Evolutionary conservation across 1,284 basidiomycete species (phyloP).

Genomic region (Cutaneotrichosporon arboriforme): DNA sequence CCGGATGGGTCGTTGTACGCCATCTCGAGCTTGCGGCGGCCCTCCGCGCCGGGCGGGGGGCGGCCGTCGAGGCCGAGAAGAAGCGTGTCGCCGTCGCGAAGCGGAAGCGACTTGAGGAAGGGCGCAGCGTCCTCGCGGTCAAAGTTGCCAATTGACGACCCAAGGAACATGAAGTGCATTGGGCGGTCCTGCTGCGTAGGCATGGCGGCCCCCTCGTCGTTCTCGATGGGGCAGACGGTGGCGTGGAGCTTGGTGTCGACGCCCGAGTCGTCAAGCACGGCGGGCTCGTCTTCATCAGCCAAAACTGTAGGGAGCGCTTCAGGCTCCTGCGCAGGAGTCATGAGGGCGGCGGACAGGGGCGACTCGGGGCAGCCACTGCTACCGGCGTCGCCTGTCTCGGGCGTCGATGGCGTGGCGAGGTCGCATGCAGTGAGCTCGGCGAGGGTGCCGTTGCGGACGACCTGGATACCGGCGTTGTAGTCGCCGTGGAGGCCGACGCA

Average conservation of each 20-base stretch:
- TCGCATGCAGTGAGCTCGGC: conserved; percentile 14
- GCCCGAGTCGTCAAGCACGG: background rate
- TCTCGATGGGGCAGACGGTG: background rate
- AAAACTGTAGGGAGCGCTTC: conserved; percentile 19
- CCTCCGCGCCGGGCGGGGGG: conserved; percentile 36
- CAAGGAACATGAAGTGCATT: conserved; percentile 84
- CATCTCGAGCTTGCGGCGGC: conserved; percentile 49
- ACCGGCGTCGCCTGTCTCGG: background rate
- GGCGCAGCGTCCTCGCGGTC: conserved; percentile 62
- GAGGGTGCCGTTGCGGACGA: conserved; percentile 51
- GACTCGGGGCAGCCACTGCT: conserved; percentile 5
- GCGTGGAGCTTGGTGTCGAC: background rate
- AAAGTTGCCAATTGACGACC: conserved; percentile 92
- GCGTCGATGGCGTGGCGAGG: conserved; percentile 1
- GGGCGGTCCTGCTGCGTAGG: conserved; percentile 45
- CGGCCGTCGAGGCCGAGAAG: conserved; percentile 74
- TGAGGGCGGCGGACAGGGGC: conserved; percentile 16
- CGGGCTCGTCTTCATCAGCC: conserved; percentile 11
- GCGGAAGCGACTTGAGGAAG: conserved; percentile 73
- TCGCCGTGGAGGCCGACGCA: conserved; percentile 83
- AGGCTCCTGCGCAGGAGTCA: conserved; percentile 21
- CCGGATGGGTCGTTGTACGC: conserved; percentile 78
- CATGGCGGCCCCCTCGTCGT: background rate
- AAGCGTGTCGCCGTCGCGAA: conserved; percentile 58
- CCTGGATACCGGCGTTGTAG: conserved; percentile 69